A percentile compares a stretch with the other conserved stretches of the same genome.
phyloP scores from a whole-genome alignment of 2,329 filamentous ascomycete species.

The Penicillium psychrosexuale region DNA sequence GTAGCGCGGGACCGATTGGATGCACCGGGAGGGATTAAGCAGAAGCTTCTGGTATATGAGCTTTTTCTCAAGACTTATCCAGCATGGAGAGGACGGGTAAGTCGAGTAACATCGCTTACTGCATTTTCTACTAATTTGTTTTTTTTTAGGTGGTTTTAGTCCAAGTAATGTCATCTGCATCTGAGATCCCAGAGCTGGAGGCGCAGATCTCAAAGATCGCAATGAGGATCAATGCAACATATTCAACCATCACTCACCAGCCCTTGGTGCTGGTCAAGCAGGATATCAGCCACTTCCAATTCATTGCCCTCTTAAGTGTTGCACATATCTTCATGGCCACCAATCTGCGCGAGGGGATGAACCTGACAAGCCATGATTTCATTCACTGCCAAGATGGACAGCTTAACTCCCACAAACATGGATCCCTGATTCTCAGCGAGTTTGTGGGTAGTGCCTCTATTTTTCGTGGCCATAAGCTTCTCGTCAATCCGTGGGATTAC shows the following conservation, averaged over 20 bases:
- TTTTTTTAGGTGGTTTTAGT: conserved; percentile 69
- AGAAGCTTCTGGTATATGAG: conserved; percentile 87
- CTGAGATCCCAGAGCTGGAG: conserved; percentile 79
- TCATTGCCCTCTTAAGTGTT: conserved; percentile 82
- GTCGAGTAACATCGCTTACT: conserved; percentile 1
- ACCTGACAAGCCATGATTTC: conserved; percentile 89
- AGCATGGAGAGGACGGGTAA: conserved; percentile 71
- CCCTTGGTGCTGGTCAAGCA: conserved; percentile 89
- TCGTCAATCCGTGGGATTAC: conserved; percentile 95
- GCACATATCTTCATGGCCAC: conserved; percentile 91
- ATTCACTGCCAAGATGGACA: conserved; percentile 86
- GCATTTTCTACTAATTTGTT: conserved; percentile 1
- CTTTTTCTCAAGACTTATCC: conserved; percentile 89
- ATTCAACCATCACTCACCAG: conserved; percentile 84
- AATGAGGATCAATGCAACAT: conserved; percentile 83
- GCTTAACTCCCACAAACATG: conserved; percentile 68
- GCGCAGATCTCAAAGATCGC: conserved; percentile 88
- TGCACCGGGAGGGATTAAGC: conserved; percentile 82
- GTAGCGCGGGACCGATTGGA: conserved; percentile 92
- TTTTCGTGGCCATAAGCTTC: conserved; percentile 72
- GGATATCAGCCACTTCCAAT: conserved; percentile 88
- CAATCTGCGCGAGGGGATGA: conserved; percentile 94
- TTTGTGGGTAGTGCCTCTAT: conserved; percentile 89
- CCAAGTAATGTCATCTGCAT: conserved; percentile 84
- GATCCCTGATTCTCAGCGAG: conserved; percentile 85